These are phyloP conservation scores for Pseudogymnoascus sp. DNA, from an alignment of 2,329 filamentous ascomycete species.

Conservation along the genomic window DNA sequence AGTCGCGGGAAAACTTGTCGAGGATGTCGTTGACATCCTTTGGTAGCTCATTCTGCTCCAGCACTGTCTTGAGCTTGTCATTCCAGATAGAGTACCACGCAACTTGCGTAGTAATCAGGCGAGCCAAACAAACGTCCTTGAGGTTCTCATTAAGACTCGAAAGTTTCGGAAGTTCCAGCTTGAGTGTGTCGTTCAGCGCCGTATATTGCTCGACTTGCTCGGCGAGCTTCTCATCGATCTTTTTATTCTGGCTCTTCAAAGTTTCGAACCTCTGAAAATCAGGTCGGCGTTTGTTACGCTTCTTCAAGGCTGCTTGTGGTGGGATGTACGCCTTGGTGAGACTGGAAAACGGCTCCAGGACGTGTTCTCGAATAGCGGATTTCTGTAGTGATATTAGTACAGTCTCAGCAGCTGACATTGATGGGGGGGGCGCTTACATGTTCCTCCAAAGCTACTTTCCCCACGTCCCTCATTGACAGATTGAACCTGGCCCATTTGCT, in stretches of 20 bases:
- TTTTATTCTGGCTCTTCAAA: conserved; percentile 72
- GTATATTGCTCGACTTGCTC: conserved; percentile 84
- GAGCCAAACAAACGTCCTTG: conserved; percentile 72
- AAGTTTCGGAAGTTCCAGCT: conserved; percentile 81
- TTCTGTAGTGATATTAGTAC: conserved; percentile 32
- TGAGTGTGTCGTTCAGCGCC: conserved; percentile 76
- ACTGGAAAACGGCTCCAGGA: conserved; percentile 75
- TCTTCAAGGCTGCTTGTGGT: conserved; percentile 83
- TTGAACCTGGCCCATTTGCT: conserved; percentile 93
- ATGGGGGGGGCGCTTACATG: conserved; percentile 51
- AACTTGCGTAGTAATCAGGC: conserved; percentile 76
- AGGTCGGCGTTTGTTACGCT: conserved; percentile 83
- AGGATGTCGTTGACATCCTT: conserved; percentile 66
- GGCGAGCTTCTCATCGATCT: conserved; percentile 73
- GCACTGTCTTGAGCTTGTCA: conserved; percentile 68
- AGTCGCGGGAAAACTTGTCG: conserved; percentile 70
- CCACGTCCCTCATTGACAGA: conserved; percentile 76
- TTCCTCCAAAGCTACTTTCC: conserved; percentile 72
- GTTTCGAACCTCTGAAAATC: conserved; percentile 79
- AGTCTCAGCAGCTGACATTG: conserved; percentile 11
- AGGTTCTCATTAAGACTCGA: conserved; percentile 74
- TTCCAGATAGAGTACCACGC: conserved; percentile 79
- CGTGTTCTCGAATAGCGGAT: conserved; percentile 63
- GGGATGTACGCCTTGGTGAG: conserved; percentile 74
- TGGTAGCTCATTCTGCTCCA: conserved; percentile 56